These are phyloP conservation scores for Dactylonectria estremocensis DNA, from an alignment of 2,329 filamentous ascomycete genomes.

Conservation along the genomic window DNA sequence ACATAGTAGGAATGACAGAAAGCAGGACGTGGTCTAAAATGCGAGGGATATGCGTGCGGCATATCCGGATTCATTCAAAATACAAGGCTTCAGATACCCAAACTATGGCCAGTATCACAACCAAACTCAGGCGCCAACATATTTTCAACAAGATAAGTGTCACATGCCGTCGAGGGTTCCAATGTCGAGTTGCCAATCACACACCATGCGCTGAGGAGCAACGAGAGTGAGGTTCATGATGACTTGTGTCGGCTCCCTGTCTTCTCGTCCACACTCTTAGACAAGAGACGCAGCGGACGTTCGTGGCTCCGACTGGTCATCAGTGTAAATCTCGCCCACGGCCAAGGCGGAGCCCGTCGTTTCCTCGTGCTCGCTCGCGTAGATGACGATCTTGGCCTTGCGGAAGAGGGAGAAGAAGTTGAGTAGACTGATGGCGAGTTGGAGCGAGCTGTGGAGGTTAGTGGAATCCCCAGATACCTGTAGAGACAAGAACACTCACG, in stretches of 20 bases:
- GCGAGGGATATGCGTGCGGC: constrained; percentile 1
- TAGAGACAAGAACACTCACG: constrained; percentile 32
- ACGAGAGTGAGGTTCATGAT: background rate
- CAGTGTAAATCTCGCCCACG: constrained; percentile 36
- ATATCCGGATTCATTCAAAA: constrained; percentile 18
- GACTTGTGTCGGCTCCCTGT: background rate
- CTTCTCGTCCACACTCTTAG: constrained; percentile 14
- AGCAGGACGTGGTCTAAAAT: background rate
- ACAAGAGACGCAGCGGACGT: constrained; percentile 36
- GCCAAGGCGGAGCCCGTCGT: constrained; percentile 19
- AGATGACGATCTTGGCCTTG: too few relatives aligned
- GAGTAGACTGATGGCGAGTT: constrained; percentile 33
- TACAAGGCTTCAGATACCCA: background rate
- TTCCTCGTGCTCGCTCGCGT: constrained; percentile 35
- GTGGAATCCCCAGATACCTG: background rate
- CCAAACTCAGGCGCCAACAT: background rate
- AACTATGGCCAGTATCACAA: background rate
- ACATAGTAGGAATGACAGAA: background rate
- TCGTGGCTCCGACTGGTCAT: constrained; percentile 39
- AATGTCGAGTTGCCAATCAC: background rate
- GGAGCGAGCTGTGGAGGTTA: constrained; percentile 29
- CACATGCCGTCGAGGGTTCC: background rate
- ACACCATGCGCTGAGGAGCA: background rate
- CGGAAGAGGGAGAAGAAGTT: constrained; percentile 39
- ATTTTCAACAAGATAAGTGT: background rate